Evolutionary conservation across 2,329 filamentous ascomycete species (phyloP), one percentile per base, ranked within the genome.

Genomic region (Fusarium sp.): DNA sequence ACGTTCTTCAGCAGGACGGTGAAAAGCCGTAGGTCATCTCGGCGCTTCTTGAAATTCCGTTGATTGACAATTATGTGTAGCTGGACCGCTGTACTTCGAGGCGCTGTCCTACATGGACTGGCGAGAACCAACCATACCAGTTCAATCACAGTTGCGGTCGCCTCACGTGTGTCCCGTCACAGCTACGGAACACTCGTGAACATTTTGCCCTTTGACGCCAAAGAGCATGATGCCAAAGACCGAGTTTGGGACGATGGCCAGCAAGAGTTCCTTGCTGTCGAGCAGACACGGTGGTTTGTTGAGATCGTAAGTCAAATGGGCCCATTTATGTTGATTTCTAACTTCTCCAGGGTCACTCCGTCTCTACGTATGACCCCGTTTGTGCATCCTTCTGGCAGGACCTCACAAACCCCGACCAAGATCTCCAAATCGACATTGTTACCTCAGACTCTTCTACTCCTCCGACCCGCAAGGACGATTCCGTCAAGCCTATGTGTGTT

Each of bases 81-180:
- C 0, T 83, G 81, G 82, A 80, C 78, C 1, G 81, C 82, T 1
- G 79, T 83, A 6, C 79, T 79, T 54, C 78, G 80, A 2, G 82
- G 82, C 9, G 82, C 81, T 0, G 80, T 80, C 16, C 61, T 80
- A 3, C 74, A 78, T 1, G 80, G 81, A 0, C 61, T 81, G 4
- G 57, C 70, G 1, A 40, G 58, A 2, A 54, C 44, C 3, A 53
- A 61, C 0, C 25, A 73, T 4, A 46, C 50, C 1, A 44, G 66
- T 3, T 60, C 67, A 0, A 42, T 79, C 11, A 46, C 62, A 9
- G 56, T 78, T 7, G 58, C 46, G 0, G 75, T 82, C 2, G 65
- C 75, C n/a, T 77, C 77, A 1, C 76, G 81, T 21, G 60, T 82
- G 8, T 76, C 80, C 1, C 64, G 81, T 5, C 70, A 75, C 3